Conservation (phyloP, 1,139 yeast species). For the Blastobotrys apis region DNA sequence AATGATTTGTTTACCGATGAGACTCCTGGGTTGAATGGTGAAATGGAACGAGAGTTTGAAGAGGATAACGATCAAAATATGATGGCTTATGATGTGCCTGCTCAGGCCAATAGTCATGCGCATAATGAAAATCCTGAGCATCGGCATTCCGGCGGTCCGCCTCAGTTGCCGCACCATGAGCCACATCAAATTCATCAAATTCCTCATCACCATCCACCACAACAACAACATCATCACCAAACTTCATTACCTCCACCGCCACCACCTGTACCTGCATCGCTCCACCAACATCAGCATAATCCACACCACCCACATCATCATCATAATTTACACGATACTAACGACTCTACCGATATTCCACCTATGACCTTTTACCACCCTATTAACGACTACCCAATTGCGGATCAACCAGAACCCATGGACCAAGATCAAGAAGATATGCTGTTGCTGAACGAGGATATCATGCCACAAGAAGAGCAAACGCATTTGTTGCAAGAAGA, state of each 20-base stretch:
- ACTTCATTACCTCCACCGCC: conserved; percentile 2
- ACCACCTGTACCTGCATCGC: neutral
- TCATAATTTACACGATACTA: neutral
- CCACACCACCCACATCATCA: conserved; percentile 1
- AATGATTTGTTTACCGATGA: conserved; percentile 20
- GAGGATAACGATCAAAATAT: conserved; percentile 1
- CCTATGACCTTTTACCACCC: conserved; percentile 7
- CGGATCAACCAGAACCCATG: neutral
- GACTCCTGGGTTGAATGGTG: conserved; percentile 17
- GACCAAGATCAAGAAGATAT: conserved; percentile 19
- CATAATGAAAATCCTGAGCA: too few species aligned
- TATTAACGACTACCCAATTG: conserved; percentile 5
- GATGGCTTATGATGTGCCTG: neutral
- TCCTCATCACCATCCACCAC: too few species aligned
- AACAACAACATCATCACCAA: conserved; percentile 3
- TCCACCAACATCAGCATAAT: conserved; percentile 7
- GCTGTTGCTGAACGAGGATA: conserved; percentile 27
- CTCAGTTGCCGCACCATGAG: too few species aligned
- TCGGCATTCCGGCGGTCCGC: too few species aligned
- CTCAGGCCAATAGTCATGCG: too few species aligned
- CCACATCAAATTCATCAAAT: neutral
- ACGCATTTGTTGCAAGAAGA: conserved; percentile 22
- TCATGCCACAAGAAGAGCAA: conserved; percentile 29
- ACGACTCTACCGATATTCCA: conserved; percentile 2
- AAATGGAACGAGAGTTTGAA: conserved; percentile 10